A percentile compares a stretch with the other conserved stretches of the same genome.
phyloP scores from a whole-genome alignment of 2,329 filamentous ascomycete species.

The Hypoxylon sp. region DNA sequence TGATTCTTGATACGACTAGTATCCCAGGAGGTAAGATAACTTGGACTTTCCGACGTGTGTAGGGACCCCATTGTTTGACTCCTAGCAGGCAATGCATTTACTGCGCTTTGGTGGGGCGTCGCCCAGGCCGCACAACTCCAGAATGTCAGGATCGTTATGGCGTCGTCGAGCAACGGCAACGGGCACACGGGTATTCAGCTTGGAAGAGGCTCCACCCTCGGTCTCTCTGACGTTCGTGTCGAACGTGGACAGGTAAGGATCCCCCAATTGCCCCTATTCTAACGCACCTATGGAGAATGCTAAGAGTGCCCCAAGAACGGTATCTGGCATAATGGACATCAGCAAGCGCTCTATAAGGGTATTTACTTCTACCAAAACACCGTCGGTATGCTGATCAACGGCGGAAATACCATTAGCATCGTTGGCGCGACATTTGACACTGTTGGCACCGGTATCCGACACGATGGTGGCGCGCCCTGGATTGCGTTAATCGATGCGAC shows the following conservation, averaged over 20 bases:
- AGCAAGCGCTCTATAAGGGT: slow-evolving; percentile 61
- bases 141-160: slow-evolving; percentile 61
- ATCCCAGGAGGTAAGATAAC: slow-evolving; percentile 53
- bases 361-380: slow-evolving; percentile 62
- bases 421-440: slow-evolving; percentile 60
- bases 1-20: slow-evolving; percentile 60
- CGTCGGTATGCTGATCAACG: slow-evolving; percentile 57
- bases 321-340: slow-evolving; percentile 61
- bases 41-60: not conserved
- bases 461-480: slow-evolving; percentile 58
- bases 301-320: slow-evolving; percentile 54
- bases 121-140: slow-evolving; percentile 60
- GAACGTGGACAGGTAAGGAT: slow-evolving; percentile 57
- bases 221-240: slow-evolving; percentile 59
- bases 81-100: slow-evolving; percentile 54
- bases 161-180: slow-evolving; percentile 53
- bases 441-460: slow-evolving; percentile 56
- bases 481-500: slow-evolving; percentile 60
- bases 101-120: slow-evolving; percentile 62
- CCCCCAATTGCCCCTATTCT: not conserved
- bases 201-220: slow-evolving; percentile 60
- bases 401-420: slow-evolving; percentile 59
- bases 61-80: slow-evolving; percentile 21
- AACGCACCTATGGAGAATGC: not conserved
- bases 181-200: slow-evolving; percentile 61